A percentile compares a stretch with the other conserved stretches of the same genome.
Conservation (phyloP, 495 filamentous ascomycete species). For the Podospora pseudopauciseta region DNA sequence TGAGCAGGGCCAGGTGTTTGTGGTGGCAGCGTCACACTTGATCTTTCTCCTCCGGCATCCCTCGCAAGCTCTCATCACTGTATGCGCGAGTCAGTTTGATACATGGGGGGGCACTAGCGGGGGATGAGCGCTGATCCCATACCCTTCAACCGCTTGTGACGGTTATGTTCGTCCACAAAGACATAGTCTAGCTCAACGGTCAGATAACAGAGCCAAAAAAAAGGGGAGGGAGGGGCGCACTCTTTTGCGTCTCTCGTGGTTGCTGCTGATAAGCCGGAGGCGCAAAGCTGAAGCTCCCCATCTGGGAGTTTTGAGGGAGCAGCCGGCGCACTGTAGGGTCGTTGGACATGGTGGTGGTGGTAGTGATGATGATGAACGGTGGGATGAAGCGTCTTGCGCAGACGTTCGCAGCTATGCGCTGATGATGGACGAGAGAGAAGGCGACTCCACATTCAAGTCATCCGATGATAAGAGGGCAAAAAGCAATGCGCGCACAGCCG, state of each 20-base stretch:
- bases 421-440: conserved; percentile 8
- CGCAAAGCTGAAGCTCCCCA: conserved; percentile 60
- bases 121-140: conserved; percentile 26
- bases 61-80: conserved; percentile 98
- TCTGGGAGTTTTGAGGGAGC: conserved; percentile 54
- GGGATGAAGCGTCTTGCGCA: conserved; percentile 20
- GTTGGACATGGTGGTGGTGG: conserved; percentile 44
- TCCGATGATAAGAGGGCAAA: conserved; percentile 11
- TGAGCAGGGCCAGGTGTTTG: conserved; percentile 96
- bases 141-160: conserved; percentile 97
- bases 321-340: conserved; percentile 52
- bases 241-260: conserved; percentile 64
- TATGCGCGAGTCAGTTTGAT: conserved; percentile 25
- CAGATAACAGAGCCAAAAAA: conserved; percentile 13
- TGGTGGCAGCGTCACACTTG: conserved; percentile 96
- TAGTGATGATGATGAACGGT: background rate
- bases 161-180: conserved; percentile 98
- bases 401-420: conserved; percentile 23
- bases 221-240: conserved; percentile 40
- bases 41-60: conserved; percentile 89
- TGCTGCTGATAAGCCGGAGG: conserved; percentile 52
- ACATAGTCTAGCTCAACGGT: conserved; percentile 73
- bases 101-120: conserved; percentile 10
- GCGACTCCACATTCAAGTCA: conserved; percentile 24
- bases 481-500: background rate